Base-by-base conservation (phyloP, 2,329 filamentous ascomycete genomes). In the Alternaria brassicicola region DNA sequence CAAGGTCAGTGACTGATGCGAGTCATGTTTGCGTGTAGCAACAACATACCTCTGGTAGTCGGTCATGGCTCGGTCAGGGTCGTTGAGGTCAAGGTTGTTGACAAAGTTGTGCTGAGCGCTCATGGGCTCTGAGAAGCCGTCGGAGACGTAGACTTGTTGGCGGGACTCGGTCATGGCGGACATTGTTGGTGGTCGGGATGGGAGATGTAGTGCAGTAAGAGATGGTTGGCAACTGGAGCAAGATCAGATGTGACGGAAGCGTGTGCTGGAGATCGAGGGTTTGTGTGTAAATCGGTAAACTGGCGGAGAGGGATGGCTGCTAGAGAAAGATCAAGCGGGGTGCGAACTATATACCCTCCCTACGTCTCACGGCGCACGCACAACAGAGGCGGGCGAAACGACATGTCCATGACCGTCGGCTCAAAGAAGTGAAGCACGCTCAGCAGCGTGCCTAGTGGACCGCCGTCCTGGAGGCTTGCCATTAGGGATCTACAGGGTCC, bases 21-120 rank as follows among this genome's bases (percentile, higher is more conserved):
- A 39, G 38, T 25, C 45, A 19, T n/a, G 23, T 9, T 6, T n/a
- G 19, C 6, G 4, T 23, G 6, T 7, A 10, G 19, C 2, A 35
- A 68, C 75, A 57, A 68, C 75, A 57, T 71, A 81, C 80, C 75
- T 79, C 61, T 80, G 76, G 57, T 83, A 83, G 4, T 72, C 73
- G 10, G 71, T 71, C 76, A 81, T 80, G 46, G 81, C 73, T 1
- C 63, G 54, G 13, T 63, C 51, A 0, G 75, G 73, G 59, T 81
- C 69, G 51, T 77, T 74, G 47, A 81, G 59, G 58, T 81, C 77
- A 62, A 78, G 81, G 55, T 80, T 75, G 61, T 77, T 74, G 43
- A 76, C 67, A 59, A 82, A 82, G 64, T 79, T 78, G 63, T 80
- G 76, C 54, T 79, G 78, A 42, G 78, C 75, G 35, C 67, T 70